Base-by-base conservation (phyloP, 2,329 filamentous ascomycete species). In the Epichloe brachyelytri region DNA sequence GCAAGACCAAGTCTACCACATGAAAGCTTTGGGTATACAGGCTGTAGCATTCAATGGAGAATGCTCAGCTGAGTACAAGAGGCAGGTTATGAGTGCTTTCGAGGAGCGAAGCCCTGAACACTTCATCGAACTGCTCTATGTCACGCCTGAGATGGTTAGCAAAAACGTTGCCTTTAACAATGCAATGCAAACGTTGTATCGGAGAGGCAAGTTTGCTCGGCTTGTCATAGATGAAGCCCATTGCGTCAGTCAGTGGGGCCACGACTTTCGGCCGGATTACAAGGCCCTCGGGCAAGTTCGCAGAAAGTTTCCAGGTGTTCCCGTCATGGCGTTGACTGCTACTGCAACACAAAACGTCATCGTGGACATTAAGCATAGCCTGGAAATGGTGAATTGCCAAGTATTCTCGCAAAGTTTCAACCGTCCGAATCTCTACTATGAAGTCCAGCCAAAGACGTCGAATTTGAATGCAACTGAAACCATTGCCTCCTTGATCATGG, bases 151-250 rank as follows among this genome's bases (percentile, higher is more conserved):
- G 68, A 97, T 97, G 91, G 76, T 98, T 48, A 88, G 76, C 69
- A 91, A 90, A 63, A 98, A 84, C 63, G 65, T 75, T 41, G 70
- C 71, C 2, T 86, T 97, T 65, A 71, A 82, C 52, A 76, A 74
- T 48, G 78, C 75, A 3, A 74, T 98, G 55, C 70, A 79, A 48
- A 73, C 72, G 2, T 73, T 98, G n/a, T 78, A 95, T 64, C 67
- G 68, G 14, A 80, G 80, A 48, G 72, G 76, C 3, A 86, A 84
- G 59, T 79, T 98, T 49, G 91, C 94, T 15, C 82, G 93, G 26
- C 80, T 98, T 46, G 93, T 98, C 49, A 95, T 98, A 55, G 93
- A 98, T 59, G 94, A 98, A 69, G 93, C 93, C n/a, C 93, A 98
- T 65, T 98, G 93, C 66, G 91, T 98, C 26, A 97, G 93, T 66